Conservation (phyloP, 164 flowering plant genomes). For the Vitis cinerea region DNA sequence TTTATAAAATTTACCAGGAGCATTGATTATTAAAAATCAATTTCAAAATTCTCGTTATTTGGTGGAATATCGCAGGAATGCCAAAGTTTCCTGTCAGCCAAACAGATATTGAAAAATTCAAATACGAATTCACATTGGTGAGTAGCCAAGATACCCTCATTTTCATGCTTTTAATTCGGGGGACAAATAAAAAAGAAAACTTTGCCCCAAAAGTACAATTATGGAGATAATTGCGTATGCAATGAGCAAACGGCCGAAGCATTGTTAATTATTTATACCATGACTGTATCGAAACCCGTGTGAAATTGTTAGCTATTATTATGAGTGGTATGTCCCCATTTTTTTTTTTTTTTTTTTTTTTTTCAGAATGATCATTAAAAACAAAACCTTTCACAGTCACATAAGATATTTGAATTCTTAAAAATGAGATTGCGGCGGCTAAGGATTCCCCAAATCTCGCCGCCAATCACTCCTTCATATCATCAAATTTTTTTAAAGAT, state of each 20-base stretch:
- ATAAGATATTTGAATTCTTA: background rate
- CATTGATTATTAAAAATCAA: too few species aligned
- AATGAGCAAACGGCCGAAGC: too few species aligned
- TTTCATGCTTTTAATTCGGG: background rate
- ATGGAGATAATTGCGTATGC: too few species aligned
- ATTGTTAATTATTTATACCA: too few species aligned
- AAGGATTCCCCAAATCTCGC: conserved; percentile 46
- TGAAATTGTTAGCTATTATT: background rate
- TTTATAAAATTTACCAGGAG: too few species aligned
- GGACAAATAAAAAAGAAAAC: background rate
- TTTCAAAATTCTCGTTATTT: too few species aligned
- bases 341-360: too few species aligned
- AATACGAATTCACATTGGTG: too few species aligned
- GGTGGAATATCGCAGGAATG: too few species aligned
- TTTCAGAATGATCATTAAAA: background rate
- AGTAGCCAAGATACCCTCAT: background rate
- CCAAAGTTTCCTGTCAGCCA: too few species aligned
- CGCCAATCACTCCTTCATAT: conserved; percentile 39
- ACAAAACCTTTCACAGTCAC: background rate
- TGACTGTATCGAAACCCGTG: background rate
- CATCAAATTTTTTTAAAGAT: background rate
- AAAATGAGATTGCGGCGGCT: conserved; percentile 35
- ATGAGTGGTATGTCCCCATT: too few species aligned
- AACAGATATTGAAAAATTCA: too few species aligned
- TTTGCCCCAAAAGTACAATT: background rate